Evolutionary conservation across 768 basidiomycete genomes (phyloP).

Genomic region (Xanthoconium stramineum): DNA sequence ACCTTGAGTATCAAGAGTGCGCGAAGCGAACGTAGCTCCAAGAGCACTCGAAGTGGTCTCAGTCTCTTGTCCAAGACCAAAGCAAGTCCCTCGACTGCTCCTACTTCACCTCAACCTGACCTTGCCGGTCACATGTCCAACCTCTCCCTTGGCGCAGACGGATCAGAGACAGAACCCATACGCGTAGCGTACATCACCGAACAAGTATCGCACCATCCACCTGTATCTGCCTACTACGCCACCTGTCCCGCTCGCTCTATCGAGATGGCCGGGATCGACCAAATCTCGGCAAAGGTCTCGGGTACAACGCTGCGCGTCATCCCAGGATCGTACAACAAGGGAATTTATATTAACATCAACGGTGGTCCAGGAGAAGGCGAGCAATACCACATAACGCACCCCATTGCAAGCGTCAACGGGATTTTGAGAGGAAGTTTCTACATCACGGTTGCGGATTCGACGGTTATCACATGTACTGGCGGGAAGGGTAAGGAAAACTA

Average conservation of each 20-base stretch:
- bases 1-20: constrained; percentile 49
- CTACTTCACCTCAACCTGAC: constrained; percentile 46
- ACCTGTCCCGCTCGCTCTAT: constrained; percentile 69
- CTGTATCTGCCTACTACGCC: constrained; percentile 83
- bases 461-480: constrained; percentile 77
- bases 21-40: constrained; percentile 53
- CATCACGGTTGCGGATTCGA: constrained; percentile 77
- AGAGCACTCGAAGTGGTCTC: constrained; percentile 56
- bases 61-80: constrained; percentile 53
- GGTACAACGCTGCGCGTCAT: constrained; percentile 81
- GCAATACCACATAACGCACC: constrained; percentile 86
- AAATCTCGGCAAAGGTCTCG: constrained; percentile 89
- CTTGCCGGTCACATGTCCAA: constrained; percentile 57
- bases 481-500: constrained; percentile 60
- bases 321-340: constrained; percentile 84
- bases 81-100: constrained; percentile 31
- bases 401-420: constrained; percentile 86
- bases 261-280: constrained; percentile 80
- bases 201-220: constrained; percentile 96
- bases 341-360: constrained; percentile 77
- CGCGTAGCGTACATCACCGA: constrained; percentile 85
- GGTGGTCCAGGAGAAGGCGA: constrained; percentile 76
- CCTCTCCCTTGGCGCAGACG: constrained; percentile 48
- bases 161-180: constrained; percentile 34
- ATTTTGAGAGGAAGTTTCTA: constrained; percentile 91